Percentiles rank a stretch among this genome's conserved stretches.
These are phyloP conservation scores for Pyronema omphalodes DNA, from an alignment of 495 filamentous ascomycete genomes.

Conservation along the genomic window DNA sequence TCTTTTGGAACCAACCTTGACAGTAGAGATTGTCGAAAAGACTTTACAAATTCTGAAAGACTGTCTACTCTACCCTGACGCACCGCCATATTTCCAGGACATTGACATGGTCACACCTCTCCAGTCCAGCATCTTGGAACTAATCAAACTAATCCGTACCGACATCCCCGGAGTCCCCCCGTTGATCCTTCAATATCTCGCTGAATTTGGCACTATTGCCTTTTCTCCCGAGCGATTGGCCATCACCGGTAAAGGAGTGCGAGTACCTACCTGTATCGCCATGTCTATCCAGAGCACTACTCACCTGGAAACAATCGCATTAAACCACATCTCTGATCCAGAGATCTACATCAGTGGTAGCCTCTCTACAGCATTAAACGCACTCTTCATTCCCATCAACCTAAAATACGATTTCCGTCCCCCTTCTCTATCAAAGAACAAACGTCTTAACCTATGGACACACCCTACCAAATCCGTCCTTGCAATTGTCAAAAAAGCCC, in stretches of 20 bases:
- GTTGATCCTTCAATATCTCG: constrained; percentile 45
- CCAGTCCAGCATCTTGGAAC: constrained; percentile 55
- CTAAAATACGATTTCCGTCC: constrained; percentile 56
- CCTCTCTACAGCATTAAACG: constrained; percentile 39
- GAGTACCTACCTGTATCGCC: constrained; percentile 58
- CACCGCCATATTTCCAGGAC: constrained; percentile 62
- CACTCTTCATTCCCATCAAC: constrained; percentile 45
- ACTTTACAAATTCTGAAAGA: constrained; percentile 35
- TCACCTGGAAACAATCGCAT: constrained; percentile 44
- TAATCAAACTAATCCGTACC: constrained; percentile 49
- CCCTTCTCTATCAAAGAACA: constrained; percentile 26
- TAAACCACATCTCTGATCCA: constrained; percentile 40
- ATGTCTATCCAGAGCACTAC: constrained; percentile 62
- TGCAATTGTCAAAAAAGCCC: constrained; percentile 44
- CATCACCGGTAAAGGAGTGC: constrained; percentile 8
- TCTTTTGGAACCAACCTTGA: constrained; percentile 48
- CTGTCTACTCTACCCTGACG: constrained; percentile 52
- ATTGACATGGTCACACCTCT: constrained; percentile 66
- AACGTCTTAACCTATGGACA: constrained; percentile 51
- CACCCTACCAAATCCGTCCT: constrained; percentile 53
- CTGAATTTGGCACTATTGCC: constrained; percentile 50
- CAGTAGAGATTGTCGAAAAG: constrained; percentile 36
- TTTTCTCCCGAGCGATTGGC: constrained; percentile 29
- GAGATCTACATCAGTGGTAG: constrained; percentile 49
- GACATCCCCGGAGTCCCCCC: constrained; percentile 49